A percentile compares a stretch with the other conserved stretches of the same genome.
Evolutionary conservation across 23 red algal genomes (phyloP).

Genomic region (Agarophyton chilense): DNA sequence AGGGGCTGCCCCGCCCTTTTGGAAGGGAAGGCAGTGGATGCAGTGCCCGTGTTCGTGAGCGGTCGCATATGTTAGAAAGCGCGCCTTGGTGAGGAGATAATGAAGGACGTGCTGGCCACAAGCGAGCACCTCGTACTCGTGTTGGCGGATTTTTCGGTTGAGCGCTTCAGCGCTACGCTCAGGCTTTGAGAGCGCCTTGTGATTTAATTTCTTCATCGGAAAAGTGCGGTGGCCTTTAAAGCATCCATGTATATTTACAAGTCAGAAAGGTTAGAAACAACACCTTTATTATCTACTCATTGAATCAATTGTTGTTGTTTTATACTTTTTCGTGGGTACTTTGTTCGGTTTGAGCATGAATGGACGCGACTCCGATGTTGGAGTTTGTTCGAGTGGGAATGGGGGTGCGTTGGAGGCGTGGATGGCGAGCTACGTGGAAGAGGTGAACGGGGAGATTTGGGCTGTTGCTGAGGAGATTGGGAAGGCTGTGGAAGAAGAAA

Average conservation of each 20-base stretch:
- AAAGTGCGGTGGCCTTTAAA: background rate
- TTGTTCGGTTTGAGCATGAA: no score
- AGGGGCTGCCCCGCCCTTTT: slow-evolving; percentile 79
- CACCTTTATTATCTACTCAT: no score
- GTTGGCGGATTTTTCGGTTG: slow-evolving; percentile 54
- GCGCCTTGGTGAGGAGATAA: slow-evolving; percentile 45
- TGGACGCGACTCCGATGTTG: no score
- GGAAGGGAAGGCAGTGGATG: slow-evolving; percentile 84
- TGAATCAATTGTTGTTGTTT: no score
- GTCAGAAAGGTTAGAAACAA: background rate
- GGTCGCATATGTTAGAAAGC: slow-evolving; percentile 73
- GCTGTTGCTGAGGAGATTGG: no score
- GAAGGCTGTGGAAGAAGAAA: no score
- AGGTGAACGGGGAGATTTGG: no score
- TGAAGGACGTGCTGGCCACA: slow-evolving; percentile 52
- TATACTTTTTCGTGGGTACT: no score
- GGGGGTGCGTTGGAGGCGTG: no score
- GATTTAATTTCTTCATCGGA: background rate
- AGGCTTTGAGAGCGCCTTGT: no score
- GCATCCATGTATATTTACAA: background rate
- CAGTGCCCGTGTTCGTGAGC: slow-evolving; percentile 80
- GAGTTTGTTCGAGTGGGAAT: no score
- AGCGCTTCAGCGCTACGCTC: slow-evolving; percentile 49
- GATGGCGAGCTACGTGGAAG: no score
- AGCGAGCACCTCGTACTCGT: slow-evolving; percentile 61